These are phyloP conservation scores for Torulaspora delbrueckii DNA, from an alignment of 805 yeast genomes.

Conservation along the genomic window DNA sequence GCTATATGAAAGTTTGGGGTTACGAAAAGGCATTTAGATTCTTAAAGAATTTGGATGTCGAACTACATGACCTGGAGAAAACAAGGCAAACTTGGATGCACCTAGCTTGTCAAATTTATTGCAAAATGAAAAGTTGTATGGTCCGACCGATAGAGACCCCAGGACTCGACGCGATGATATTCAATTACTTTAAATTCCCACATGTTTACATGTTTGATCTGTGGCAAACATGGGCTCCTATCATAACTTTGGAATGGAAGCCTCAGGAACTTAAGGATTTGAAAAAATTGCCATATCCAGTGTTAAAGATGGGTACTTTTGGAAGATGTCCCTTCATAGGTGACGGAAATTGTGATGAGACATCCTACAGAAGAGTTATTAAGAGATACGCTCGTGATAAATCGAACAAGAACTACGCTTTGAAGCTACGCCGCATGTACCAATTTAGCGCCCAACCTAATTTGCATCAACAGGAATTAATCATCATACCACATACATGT, in stretches of 20 bases:
- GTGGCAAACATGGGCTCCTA: constrained; percentile 71
- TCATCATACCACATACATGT: constrained; percentile 25
- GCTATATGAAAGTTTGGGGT: constrained; percentile 78
- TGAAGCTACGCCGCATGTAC: constrained; percentile 30
- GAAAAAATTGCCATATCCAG: constrained; percentile 38
- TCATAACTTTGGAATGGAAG: constrained; percentile 78
- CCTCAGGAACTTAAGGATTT: constrained; percentile 32
- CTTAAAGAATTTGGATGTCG: constrained; percentile 56
- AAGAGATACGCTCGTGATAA: constrained; percentile 34
- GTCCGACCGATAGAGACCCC: constrained; percentile 86
- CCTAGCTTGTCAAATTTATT: constrained; percentile 56
- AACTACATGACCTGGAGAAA: constrained; percentile 29
- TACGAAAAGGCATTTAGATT: constrained; percentile 81
- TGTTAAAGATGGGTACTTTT: constrained; percentile 32
- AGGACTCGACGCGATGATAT: constrained; percentile 78
- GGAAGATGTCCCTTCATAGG: constrained; percentile 83
- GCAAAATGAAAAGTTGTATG: constrained; percentile 78
- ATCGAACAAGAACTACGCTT: constrained; percentile 30
- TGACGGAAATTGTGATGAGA: constrained; percentile 40
- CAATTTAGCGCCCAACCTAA: constrained; percentile 29
- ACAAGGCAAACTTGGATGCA: constrained; percentile 24
- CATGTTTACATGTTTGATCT: constrained; percentile 78
- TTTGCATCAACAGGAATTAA: constrained; percentile 7
- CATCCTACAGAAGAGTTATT: constrained; percentile 26
- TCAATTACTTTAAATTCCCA: constrained; percentile 70